Evolutionary conservation across 2,329 filamentous ascomycete species (phyloP).

Genomic region (Colletotrichum godetiae): DNA sequence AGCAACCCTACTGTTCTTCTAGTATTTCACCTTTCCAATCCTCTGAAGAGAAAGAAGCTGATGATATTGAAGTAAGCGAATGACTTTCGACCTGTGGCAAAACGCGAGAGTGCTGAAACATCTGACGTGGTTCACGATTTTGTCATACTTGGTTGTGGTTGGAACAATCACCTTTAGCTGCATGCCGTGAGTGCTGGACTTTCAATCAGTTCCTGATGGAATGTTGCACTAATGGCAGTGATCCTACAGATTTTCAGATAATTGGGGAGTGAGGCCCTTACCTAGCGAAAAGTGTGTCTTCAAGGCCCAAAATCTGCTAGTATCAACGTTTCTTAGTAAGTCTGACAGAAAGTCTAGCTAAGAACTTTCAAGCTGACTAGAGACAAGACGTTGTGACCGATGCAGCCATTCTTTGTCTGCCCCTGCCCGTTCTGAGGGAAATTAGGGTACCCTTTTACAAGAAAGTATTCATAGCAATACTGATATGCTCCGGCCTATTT

Average conservation of each 20-base stretch:
- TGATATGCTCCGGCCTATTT: conserved; percentile 21
- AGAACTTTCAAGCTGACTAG: background rate
- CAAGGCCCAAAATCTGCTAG: conserved; percentile 39
- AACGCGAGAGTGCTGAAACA: conserved; percentile 17
- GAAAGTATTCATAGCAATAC: conserved; percentile 19
- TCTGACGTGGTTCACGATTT: conserved; percentile 16
- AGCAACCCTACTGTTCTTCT: conserved; percentile 44
- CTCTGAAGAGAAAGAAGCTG: background rate
- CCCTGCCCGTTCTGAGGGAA: conserved; percentile 11
- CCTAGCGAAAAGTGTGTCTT: conserved; percentile 37
- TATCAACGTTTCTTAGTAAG: conserved; percentile 37
- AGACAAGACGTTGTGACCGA: conserved; percentile 13
- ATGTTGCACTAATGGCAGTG: background rate
- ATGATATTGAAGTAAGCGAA: conserved; percentile 34
- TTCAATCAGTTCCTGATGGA: no score
- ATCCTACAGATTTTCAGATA: background rate
- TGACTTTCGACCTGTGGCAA: conserved; percentile 43
- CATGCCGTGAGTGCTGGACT: conserved; percentile 1
- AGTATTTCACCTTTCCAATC: background rate
- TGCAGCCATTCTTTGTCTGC: conserved; percentile 16
- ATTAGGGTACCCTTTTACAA: conserved; percentile 21
- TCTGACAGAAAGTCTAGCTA: background rate
- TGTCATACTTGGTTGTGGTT: conserved; percentile 15
- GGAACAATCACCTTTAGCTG: conserved; percentile 25
- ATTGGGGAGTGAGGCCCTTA: conserved; percentile 22